Evolutionary conservation across 2,329 filamentous ascomycete genomes (phyloP).

Genomic region (Fusarium sp.): DNA sequence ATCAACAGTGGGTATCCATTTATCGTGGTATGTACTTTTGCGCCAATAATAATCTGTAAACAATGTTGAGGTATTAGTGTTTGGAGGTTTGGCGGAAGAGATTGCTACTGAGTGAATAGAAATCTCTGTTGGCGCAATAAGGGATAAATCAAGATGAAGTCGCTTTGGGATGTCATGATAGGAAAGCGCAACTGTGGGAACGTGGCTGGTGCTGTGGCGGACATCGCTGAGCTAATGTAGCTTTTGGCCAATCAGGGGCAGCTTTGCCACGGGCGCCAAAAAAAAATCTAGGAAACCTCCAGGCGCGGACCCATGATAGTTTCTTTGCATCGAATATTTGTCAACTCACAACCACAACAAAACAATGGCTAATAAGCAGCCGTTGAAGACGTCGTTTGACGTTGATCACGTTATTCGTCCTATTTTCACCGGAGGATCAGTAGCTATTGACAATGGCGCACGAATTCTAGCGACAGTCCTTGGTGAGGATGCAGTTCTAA

Average conservation of each 20-base stretch:
- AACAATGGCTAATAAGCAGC: conserved; percentile 69
- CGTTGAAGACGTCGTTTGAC: conserved; percentile 90
- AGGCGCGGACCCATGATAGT: conserved; percentile 38
- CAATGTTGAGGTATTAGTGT: neutral
- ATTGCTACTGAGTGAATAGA: neutral
- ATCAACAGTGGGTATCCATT: conserved; percentile 10
- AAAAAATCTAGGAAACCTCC: conserved; percentile 42
- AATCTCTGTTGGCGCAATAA: neutral
- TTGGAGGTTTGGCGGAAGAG: neutral
- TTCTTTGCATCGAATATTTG: conserved; percentile 38
- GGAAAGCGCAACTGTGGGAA: conserved; percentile 3
- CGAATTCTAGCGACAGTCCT: conserved; percentile 87
- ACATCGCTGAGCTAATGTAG: conserved; percentile 17
- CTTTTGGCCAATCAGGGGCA: conserved; percentile 26
- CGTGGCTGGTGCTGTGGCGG: conserved; percentile 23
- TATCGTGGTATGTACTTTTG: neutral
- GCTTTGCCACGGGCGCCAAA: conserved; percentile 22
- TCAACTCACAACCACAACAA: conserved; percentile 28
- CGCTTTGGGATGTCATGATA: conserved; percentile 32
- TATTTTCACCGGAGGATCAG: conserved; percentile 91
- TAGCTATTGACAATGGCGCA: conserved; percentile 84
- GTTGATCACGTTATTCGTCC: conserved; percentile 85
- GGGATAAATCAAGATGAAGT: conserved; percentile 2
- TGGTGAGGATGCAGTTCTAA: conserved; percentile 92
- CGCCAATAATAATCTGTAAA: neutral